Conservation (phyloP, 2,329 filamentous ascomycete species). For the Fusarium equiseti region DNA sequence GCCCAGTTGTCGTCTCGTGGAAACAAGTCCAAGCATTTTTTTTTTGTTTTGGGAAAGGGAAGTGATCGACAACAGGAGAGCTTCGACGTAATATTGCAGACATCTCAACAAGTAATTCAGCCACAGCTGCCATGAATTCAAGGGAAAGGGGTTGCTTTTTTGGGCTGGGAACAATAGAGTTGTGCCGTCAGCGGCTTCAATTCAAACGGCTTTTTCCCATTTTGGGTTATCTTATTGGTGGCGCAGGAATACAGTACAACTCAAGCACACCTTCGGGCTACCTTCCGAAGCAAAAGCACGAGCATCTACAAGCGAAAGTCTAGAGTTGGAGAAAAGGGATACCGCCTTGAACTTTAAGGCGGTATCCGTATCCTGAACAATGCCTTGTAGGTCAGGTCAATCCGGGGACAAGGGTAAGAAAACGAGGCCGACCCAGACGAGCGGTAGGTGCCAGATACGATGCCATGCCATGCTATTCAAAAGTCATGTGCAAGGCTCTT, state of each 20-base stretch:
- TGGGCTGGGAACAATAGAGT: background rate
- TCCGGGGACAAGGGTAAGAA: conserved; percentile 29
- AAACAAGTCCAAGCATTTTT: conserved; percentile 29
- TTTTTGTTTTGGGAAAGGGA: conserved; percentile 34
- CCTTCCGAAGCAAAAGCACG: conserved; percentile 12
- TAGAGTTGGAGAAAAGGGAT: conserved; percentile 11
- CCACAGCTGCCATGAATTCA: conserved; percentile 8
- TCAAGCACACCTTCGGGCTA: conserved; percentile 11
- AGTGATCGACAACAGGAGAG: conserved; percentile 38
- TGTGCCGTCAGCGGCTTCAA: conserved; percentile 39
- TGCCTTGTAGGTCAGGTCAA: background rate
- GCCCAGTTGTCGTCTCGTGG: conserved; percentile 32
- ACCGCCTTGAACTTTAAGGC: background rate
- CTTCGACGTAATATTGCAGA: conserved; percentile 45
- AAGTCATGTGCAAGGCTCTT: conserved; percentile 27
- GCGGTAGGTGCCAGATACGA: conserved; percentile 41
- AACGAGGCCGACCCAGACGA: conserved; percentile 39
- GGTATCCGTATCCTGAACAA: background rate
- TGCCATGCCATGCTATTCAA: conserved; percentile 2
- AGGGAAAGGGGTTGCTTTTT: conserved; percentile 24
- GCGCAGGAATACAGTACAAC: background rate
- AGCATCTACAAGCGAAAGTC: background rate
- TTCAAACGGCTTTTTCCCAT: conserved; percentile 9
- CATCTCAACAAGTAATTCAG: conserved; percentile 21
- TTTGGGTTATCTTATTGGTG: conserved; percentile 34